phyloP scores from a whole-genome alignment of 768 basidiomycete species.

The Termitomyces bulborhizus region DNA sequence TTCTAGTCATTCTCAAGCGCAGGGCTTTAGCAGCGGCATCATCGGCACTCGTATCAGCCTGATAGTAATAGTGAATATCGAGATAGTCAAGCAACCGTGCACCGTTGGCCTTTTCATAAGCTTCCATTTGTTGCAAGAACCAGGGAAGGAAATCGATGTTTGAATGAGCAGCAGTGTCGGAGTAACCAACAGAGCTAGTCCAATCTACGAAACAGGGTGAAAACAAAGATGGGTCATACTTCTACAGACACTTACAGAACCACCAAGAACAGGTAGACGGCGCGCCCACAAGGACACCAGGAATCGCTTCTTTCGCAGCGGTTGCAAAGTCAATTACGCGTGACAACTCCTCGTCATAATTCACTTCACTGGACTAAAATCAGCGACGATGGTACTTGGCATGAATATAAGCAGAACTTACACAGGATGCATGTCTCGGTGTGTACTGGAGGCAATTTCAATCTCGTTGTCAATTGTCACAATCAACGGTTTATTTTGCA shows the following conservation, averaged over 20 bases:
- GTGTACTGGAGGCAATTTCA: slow-evolving; percentile 46
- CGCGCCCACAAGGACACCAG: slow-evolving; percentile 37
- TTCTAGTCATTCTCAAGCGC: slow-evolving; percentile 42
- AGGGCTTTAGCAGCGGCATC: slow-evolving; percentile 45
- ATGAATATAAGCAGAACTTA: slow-evolving; percentile 15
- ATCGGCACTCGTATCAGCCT: slow-evolving; percentile 46
- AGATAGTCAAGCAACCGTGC: slow-evolving; percentile 47
- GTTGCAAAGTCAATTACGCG: slow-evolving; percentile 36
- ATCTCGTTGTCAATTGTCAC: slow-evolving; percentile 53
- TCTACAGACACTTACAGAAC: slow-evolving; percentile 29
- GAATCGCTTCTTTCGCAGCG: slow-evolving; percentile 37
- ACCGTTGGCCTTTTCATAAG: slow-evolving; percentile 25
- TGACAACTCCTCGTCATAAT: slow-evolving; percentile 45
- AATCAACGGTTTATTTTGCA: slow-evolving; percentile 41
- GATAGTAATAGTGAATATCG: slow-evolving; percentile 53
- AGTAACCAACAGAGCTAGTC: slow-evolving; percentile 42
- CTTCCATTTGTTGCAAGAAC: slow-evolving; percentile 46
- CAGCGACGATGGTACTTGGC: background rate
- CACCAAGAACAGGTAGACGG: slow-evolving; percentile 43
- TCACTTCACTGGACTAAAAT: slow-evolving; percentile 29
- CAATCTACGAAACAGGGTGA: slow-evolving; percentile 30
- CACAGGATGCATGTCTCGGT: slow-evolving; percentile 53
- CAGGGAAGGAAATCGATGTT: slow-evolving; percentile 52
- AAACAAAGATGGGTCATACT: background rate
- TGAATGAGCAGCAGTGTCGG: slow-evolving; percentile 43